These are phyloP conservation scores for Ceratocystis harringtonii DNA, from an alignment of 2,329 filamentous ascomycete genomes.

Conservation along the genomic window DNA sequence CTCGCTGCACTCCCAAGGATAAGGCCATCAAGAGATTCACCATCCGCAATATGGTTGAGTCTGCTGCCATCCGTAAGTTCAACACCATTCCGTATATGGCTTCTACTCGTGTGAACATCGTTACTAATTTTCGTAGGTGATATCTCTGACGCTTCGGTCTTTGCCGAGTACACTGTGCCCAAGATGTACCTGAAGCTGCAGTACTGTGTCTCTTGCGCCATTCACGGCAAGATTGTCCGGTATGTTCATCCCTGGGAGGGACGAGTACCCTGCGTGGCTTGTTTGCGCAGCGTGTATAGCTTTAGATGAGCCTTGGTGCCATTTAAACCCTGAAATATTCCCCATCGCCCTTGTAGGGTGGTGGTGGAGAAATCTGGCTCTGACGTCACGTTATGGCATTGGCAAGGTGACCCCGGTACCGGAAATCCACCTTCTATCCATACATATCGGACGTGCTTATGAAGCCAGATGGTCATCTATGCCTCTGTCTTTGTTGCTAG, in stretches of 20 bases:
- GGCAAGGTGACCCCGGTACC: background rate
- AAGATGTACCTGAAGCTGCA: slow-evolving; percentile 99
- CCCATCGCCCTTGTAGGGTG: slow-evolving; percentile 19
- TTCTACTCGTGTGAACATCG: background rate
- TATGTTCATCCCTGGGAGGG: slow-evolving; percentile 54
- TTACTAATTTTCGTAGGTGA: slow-evolving; percentile 51
- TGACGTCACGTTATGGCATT: slow-evolving; percentile 6
- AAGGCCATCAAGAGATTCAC: slow-evolving; percentile 99
- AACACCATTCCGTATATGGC: background rate
- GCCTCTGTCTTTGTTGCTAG: slow-evolving; percentile 5
- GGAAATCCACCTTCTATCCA: background rate
- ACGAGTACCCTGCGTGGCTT: slow-evolving; percentile 35
- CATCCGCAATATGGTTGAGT: slow-evolving; percentile 99
- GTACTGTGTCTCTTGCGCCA: slow-evolving; percentile 99
- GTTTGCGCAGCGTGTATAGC: slow-evolving; percentile 13
- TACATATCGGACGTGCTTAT: slow-evolving; percentile 1
- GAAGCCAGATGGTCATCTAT: slow-evolving; percentile 11
- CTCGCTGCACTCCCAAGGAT: slow-evolving; percentile 90
- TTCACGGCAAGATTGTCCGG: slow-evolving; percentile 99
- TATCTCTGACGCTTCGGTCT: slow-evolving; percentile 99
- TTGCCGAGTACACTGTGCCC: slow-evolving; percentile 96
- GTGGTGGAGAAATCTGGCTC: background rate
- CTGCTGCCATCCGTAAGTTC: slow-evolving; percentile 92
- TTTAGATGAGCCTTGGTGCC: slow-evolving; percentile 45
- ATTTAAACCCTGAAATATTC: slow-evolving; percentile 24